phyloP scores from a whole-genome alignment of 2,329 filamentous ascomycete genomes.

The Aspergillus sp. region DNA sequence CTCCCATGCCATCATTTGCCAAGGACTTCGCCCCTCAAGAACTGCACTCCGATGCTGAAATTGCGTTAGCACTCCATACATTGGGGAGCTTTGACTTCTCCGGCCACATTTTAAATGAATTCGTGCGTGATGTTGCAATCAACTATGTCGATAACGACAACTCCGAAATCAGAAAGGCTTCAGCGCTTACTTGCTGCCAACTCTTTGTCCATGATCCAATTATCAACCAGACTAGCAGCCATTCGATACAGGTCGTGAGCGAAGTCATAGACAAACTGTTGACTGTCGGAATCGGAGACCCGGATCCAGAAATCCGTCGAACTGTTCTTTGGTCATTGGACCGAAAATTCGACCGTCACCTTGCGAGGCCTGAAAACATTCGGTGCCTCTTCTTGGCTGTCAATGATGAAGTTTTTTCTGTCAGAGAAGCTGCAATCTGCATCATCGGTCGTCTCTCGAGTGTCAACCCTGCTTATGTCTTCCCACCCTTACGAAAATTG shows the following conservation, averaged over 20 bases:
- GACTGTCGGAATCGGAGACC: conserved; percentile 90
- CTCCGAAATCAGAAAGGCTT: conserved; percentile 85
- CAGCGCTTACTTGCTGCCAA: conserved; percentile 94
- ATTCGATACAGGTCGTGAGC: conserved; percentile 93
- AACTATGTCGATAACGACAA: conserved; percentile 98
- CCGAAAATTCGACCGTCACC: conserved; percentile 87
- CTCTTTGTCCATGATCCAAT: conserved; percentile 96
- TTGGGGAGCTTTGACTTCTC: conserved; percentile 96
- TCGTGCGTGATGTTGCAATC: conserved; percentile 95
- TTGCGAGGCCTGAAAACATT: conserved; percentile 97
- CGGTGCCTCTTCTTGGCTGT: conserved; percentile 90
- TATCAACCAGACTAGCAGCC: conserved; percentile 94
- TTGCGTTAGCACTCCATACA: conserved; percentile 89
- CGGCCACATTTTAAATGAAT: conserved; percentile 90
- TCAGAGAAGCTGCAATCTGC: conserved; percentile 89
- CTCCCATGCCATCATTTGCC: conserved; percentile 73
- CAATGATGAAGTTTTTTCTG: conserved; percentile 89
- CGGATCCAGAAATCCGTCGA: conserved; percentile 79
- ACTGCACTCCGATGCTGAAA: conserved; percentile 79
- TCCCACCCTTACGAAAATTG: conserved; percentile 89
- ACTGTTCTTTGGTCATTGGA: conserved; percentile 88
- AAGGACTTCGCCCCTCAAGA: conserved; percentile 82
- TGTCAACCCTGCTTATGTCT: conserved; percentile 94
- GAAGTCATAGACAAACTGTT: conserved; percentile 97
- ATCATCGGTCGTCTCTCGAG: conserved; percentile 91